Evolutionary conservation across 2,329 filamentous ascomycete genomes (phyloP), one percentile per base, ranked within the genome.

Genomic region (Colletotrichum paranaense): DNA sequence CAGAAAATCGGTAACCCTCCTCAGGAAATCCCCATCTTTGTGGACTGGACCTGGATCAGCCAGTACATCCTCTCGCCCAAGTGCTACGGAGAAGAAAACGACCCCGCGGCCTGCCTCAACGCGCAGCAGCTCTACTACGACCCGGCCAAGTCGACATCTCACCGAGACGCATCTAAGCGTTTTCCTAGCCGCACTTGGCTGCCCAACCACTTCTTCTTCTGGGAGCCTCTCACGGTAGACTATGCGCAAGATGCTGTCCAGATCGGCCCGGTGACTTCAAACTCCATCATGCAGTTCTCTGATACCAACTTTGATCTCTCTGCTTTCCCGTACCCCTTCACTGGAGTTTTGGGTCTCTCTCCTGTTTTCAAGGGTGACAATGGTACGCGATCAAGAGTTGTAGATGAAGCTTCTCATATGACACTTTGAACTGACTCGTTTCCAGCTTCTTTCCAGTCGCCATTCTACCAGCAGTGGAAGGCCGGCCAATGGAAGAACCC

Each of bases 11-110:
- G 75, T 16, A 72, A 52, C 3, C 74, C 75, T 42, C 30, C 57
- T 19, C 46, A 59, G 35, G 75, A 76, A 11, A 35, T 74, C 38
- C 66, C 74, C 16, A 22, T 75, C 42, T 76, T 76, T 62, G 72
- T 76, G 26, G 75, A 76, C 62, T 76, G 75, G 75, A 76, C 75
- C 14, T 76, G 75, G 75, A 68, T 75, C 64, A 73, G 72, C 70
- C 67, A 73, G 52, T 74, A 68, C 35, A 62, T 75, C 38, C 63
- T 67, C 3, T 69, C 75, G 30, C 74, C 74, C 28, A 59, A 52
- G 56, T 76, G 75, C 65, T 74, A 74, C 32, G 74, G 72, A 52
- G 58, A 64, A 42, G 68, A 46, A 28, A 49, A 49, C 19, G 60
- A 75, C 42, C 60, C 67, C 9, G 32, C 46, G n/a, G 38, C 63